Base-by-base conservation (phyloP, 2,329 filamentous ascomycete species). In the Claviceps sp. region DNA sequence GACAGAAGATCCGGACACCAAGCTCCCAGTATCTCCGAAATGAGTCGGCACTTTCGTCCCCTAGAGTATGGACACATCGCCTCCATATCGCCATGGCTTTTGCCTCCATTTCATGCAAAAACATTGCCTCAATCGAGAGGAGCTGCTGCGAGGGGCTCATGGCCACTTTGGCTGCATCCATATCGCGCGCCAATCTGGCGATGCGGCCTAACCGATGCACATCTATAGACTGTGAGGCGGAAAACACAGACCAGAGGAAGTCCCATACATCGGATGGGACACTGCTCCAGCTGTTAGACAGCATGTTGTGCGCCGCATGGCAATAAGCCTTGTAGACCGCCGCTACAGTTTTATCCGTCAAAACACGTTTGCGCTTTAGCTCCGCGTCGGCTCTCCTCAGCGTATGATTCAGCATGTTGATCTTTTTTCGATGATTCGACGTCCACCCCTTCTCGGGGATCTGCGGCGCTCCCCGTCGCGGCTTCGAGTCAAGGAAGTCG, bases 51-150 rank as follows among this genome's bases (percentile, higher is more conserved):
- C 56, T 58, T 17, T 68, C 66, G 1, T 71, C 61, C 0, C 77
- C 79, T 14, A 86, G 67, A 0, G 71, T 74, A 6, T 71, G 62
- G 40, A 78, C 74, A 45, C 74, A 74, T 48, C 76, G 72, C 61
- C 78, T 78, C 81, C 85, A 87, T 46, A 77, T 75, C 13, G 80
- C 75, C 23, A 85, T 65, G 0, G 83, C 84, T 56, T 78, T 74
- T 5, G 70, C 68, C 52, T 76, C 71, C 63, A 78, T 78, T 2
- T 82, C 83, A 42, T 77, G 74, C 5, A 81, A 70, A 56, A 85
- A 83, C 42, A 85, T 70, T 52, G 83, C 79, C 60, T 88, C 82
- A 36, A 89, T 80, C 36, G 82, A 82, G 29, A 83, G 68, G 17
- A 89, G 67, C 56, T 80, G 78, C 59, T 86, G 83, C 2, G 71